Evolutionary conservation across 441 rosid species (phyloP).

Genomic region (Adansonia madagascariensis): DNA sequence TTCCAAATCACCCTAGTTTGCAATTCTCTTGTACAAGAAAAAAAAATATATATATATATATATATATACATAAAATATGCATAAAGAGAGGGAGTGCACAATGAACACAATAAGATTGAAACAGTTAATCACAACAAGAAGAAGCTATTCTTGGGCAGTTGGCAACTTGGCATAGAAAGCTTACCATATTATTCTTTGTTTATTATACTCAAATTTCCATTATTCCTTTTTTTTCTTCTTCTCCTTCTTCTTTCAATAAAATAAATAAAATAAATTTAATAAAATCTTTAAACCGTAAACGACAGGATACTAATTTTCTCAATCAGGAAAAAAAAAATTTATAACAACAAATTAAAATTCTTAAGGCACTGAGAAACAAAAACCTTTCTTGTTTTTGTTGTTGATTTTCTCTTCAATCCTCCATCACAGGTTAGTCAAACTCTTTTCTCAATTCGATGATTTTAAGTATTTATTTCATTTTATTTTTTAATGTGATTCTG

Average conservation of each 20-base stretch:
- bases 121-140: conserved; percentile 41
- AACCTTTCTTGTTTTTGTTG: background rate
- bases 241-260: background rate
- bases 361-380: conserved; percentile 11
- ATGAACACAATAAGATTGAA: conserved; percentile 3
- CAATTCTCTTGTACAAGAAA: too few relatives aligned
- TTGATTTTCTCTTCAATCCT: conserved; percentile 29
- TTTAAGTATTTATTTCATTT: background rate
- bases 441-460: conserved; percentile 11
- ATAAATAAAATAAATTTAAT: background rate
- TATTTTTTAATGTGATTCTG: conserved; percentile 20
- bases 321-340: conserved; percentile 21
- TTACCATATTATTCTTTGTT: conserved; percentile 33
- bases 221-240: background rate
- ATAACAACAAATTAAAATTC: conserved; percentile 26
- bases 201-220: background rate
- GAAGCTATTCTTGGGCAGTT: conserved; percentile 47
- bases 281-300: conserved; percentile 3
- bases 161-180: conserved; percentile 42
- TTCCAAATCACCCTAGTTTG: too few relatives aligned
- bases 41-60: too few relatives aligned
- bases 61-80: background rate
- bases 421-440: conserved; percentile 39
- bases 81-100: background rate
- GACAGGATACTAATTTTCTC: background rate